Evolutionary conservation across 176 grass and related monocot species (phyloP), one percentile per base, ranked within the genome.

Genomic region (Phragmites australis): DNA sequence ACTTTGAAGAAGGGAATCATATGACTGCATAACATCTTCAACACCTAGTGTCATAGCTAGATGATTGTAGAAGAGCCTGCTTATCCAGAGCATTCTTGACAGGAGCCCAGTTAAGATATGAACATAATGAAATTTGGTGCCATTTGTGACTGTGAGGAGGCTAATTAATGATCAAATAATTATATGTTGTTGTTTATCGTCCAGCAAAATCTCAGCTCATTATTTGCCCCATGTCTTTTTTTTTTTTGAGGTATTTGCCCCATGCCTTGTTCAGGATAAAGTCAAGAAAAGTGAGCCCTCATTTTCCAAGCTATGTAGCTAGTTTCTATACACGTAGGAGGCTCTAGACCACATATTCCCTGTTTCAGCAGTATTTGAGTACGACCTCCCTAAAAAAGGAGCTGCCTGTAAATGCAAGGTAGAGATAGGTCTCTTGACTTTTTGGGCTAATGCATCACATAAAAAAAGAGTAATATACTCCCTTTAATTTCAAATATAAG

Each of bases 211-310:
- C 52, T 68, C 9, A 17, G 45, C 23, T 52, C 1, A 26, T 42
- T 45, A 27, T 32, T 69, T 42, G 8, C n/a, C 25, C 1, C n/a
- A n/a, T n/a, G n/a, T n/a, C n/a, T n/a, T n/a, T n/a, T n/a, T n/a
- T n/a, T n/a, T n/a, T n/a, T n/a, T n/a, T n/a, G n/a, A n/a, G n/a
- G n/a, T n/a, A n/a, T n/a, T n/a, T n/a, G 4, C 2, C 65, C 6
- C 76, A 26, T 21, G 64, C 37, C 54, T 76, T 62, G 64, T 45
- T 67, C 53, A 45, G 9, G 22, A 6, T 10, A 25, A 62, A 63
- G 85, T 87, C 79, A 77, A 63, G 53, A 30, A 34, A 81, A 68
- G 42, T 34, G 32, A 83, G 70, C 0, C 34, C 46, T 29, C 32
- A 13, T 65, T 74, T 73, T 51, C 42, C 76, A 66, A 66, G 39